Evolutionary conservation across 805 yeast species (phyloP).

Genomic region (Starmerella bombicola): DNA sequence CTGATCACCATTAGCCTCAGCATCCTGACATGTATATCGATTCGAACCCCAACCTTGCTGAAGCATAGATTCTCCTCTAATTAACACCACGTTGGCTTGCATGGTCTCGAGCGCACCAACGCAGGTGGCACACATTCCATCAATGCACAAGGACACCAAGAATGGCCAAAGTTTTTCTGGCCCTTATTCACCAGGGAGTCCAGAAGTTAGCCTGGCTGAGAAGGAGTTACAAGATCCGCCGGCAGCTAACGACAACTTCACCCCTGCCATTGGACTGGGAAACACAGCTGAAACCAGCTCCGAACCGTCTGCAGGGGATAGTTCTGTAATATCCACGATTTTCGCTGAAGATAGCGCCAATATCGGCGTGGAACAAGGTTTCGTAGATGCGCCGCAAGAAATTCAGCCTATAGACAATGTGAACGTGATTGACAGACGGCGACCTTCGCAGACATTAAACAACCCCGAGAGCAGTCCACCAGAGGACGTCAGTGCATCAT

Average conservation of each 20-base stretch:
- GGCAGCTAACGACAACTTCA: no score
- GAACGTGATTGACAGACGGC: no score
- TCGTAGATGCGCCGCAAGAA: conserved; percentile 6
- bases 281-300: conserved; percentile 1
- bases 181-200: no score
- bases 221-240: background rate
- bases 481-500: no score
- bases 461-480: no score
- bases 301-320: conserved; percentile 1
- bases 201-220: background rate
- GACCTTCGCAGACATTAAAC: no score
- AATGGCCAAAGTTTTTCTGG: no score
- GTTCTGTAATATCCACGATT: background rate
- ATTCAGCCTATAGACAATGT: no score
- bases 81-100: background rate
- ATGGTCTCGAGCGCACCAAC: conserved; percentile 6
- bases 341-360: background rate
- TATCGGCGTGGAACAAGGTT: background rate
- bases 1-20: background rate
- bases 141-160: background rate
- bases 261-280: no score
- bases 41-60: conserved; percentile 1
- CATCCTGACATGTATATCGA: background rate
- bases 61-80: background rate
- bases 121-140: conserved; percentile 4